Evolutionary conservation across 805 yeast genomes (phyloP), one percentile per base, ranked within the genome.

Genomic region (Teunomyces aglyptinius): DNA sequence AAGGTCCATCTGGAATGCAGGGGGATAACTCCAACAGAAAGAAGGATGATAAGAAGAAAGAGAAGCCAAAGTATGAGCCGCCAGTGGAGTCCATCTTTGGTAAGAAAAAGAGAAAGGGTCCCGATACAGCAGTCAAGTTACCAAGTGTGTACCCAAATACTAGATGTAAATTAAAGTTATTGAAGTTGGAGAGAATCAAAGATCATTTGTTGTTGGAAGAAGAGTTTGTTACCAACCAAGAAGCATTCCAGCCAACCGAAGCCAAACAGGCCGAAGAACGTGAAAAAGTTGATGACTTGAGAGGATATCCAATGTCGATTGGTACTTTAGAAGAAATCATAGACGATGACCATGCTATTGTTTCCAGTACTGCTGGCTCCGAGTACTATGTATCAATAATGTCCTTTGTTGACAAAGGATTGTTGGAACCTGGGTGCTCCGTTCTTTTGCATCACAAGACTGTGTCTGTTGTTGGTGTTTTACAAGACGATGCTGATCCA

Each of bases 291-390:
- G 98, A 94, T 63, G 97, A 91, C 57, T 80, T 94, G 60, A 83
- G 99, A 67, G 99, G 99, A 5, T 83, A 89, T 38, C 99, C 99
- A 47, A 85, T 94, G 87, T 85, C 96, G 34, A 86, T 94, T 51
- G 99, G 99, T 42, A 90, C 97, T 2, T 76, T 94, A 59, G 99
- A 94, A 65, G 99, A 94, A 72, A 89, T 94, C 51, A 89, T 94
- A 56, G 99, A 94, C 63, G 99, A 94, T 67, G 99, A 94, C 64
- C 99, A 94, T 68, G 99, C 99, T 15, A 94, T 94, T 73, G 97
- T 94, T 38, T 89, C 97, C 40, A 84, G 95, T 45, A 83, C 95
- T 5, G 89, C 96, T 10, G 97, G 98, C 18, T 96, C 98, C 5
- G 99, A 94, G 70, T 94, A 91, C 68, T 94, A 94, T 64, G 99